A percentile compares a stretch with the other conserved stretches of the same genome.
These are phyloP conservation scores for Sporothrix inflata DNA, from an alignment of 2,329 filamentous ascomycete species.

Conservation along the genomic window DNA sequence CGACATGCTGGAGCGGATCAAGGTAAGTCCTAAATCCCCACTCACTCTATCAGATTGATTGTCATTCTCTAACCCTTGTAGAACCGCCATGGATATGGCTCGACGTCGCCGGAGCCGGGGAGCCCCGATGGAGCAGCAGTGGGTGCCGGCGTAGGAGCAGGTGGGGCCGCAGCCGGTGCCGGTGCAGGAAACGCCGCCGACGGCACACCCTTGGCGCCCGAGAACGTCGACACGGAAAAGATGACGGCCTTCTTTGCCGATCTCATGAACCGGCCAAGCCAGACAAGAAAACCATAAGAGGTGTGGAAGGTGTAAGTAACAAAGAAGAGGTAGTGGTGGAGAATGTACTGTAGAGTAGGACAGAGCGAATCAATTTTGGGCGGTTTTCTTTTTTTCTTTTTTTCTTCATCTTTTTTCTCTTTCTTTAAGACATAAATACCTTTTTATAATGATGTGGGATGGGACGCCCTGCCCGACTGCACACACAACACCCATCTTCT, in stretches of 20 bases:
- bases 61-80: constrained; percentile 42
- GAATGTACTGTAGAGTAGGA: not conserved
- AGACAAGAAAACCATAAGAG: constrained; percentile 30
- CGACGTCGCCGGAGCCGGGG: constrained; percentile 49
- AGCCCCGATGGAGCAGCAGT: constrained; percentile 43
- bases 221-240: constrained; percentile 57
- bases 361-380: constrained; percentile 9
- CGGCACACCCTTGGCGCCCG: constrained; percentile 33
- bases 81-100: constrained; percentile 60
- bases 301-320: not conserved
- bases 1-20: constrained; percentile 84
- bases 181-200: not conserved
- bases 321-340: not conserved
- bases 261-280: constrained; percentile 56
- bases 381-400: not conserved
- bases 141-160: constrained; percentile 38
- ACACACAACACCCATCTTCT: no score
- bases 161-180: constrained; percentile 21
- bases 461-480: no score
- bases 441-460: no score
- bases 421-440: not conserved
- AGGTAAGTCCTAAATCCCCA: no score
- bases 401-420: not conserved
- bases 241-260: constrained; percentile 63
- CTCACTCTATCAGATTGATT: no score